Percentiles rank a stretch among this genome's conserved stretches.
These are phyloP conservation scores for Penicillium samsonianum DNA, from an alignment of 495 filamentous ascomycete species.

Conservation along the genomic window DNA sequence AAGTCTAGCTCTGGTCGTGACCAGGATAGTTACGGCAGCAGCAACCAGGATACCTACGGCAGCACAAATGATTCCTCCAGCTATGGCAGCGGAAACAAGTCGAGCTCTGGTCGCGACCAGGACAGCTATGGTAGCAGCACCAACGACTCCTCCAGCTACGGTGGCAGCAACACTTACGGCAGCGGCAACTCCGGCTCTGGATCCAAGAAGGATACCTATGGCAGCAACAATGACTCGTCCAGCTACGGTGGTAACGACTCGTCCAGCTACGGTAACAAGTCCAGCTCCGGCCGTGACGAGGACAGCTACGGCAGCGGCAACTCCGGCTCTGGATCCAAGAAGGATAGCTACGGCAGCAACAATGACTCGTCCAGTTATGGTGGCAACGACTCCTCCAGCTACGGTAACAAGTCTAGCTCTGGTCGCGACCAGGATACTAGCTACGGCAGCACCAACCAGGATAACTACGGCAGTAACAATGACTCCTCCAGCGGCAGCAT, in stretches of 20 bases:
- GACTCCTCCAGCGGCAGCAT: not conserved
- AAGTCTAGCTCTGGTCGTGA: not conserved
- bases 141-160: not conserved
- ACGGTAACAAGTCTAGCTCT: not conserved
- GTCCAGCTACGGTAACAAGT: not conserved
- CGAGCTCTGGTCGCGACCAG: not conserved
- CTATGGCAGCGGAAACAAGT: slow-evolving; percentile 5
- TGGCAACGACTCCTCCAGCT: not conserved
- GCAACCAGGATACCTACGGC: not conserved
- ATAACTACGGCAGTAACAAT: slow-evolving; percentile 2
- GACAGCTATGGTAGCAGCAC: slow-evolving; percentile 6
- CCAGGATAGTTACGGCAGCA: slow-evolving; percentile 4
- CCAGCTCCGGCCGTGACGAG: not conserved
- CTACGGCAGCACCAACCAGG: not conserved
- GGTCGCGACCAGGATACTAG: not conserved
- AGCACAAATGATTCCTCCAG: not conserved
- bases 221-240: not conserved
- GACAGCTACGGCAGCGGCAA: slow-evolving; percentile 2
- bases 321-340: not conserved
- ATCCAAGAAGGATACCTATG: not conserved
- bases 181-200: slow-evolving; percentile 2
- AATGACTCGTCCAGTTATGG: slow-evolving; percentile 3
- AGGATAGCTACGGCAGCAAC: slow-evolving; percentile 1
- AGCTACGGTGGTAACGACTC: slow-evolving; percentile 3
- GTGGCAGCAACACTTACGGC: not conserved